Percentiles rank a stretch among this genome's conserved stretches.
phyloP scores from a whole-genome alignment of 106 monocot genomes.

The Platanthera guangdongensis region DNA sequence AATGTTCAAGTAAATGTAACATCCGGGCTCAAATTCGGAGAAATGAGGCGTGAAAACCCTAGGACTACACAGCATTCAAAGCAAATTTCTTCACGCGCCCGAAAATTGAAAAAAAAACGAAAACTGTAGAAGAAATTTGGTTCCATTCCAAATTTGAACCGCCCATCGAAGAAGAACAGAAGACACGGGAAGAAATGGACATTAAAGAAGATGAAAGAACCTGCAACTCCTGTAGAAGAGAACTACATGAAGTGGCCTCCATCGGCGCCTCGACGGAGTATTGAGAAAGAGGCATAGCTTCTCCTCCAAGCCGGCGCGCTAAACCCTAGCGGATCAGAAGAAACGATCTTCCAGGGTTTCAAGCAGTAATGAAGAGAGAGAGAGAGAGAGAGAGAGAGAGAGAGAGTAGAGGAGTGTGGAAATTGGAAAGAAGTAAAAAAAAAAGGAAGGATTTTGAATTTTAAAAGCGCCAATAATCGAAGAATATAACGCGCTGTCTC shows the following conservation, averaged over 20 bases:
- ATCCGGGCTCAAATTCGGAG: no score
- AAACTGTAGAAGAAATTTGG: neutral
- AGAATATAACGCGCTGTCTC: constrained; percentile 16
- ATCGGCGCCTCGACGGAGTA: constrained; percentile 1
- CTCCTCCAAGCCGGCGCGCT: neutral
- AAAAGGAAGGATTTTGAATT: constrained; percentile 24
- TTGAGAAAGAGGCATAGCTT: constrained; percentile 20
- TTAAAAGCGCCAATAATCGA: constrained; percentile 41
- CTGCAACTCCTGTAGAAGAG: constrained; percentile 66
- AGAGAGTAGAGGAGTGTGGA: neutral
- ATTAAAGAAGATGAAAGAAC: constrained; percentile 17
- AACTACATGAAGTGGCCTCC: constrained; percentile 45
- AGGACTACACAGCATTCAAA: neutral
- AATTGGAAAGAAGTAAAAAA: neutral
- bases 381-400: neutral
- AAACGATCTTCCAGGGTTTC: neutral
- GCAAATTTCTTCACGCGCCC: neutral
- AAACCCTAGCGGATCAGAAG: constrained; percentile 14
- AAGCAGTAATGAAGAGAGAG: neutral
- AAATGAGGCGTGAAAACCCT: neutral
- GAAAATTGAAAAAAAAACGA: neutral
- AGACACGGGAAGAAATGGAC: neutral
- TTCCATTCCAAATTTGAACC: neutral
- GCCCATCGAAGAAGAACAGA: neutral
- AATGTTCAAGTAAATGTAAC: neutral